Base-by-base conservation (phyloP, 371 early-diverging fungal genomes). In the Lichtheimia ramosa region DNA sequence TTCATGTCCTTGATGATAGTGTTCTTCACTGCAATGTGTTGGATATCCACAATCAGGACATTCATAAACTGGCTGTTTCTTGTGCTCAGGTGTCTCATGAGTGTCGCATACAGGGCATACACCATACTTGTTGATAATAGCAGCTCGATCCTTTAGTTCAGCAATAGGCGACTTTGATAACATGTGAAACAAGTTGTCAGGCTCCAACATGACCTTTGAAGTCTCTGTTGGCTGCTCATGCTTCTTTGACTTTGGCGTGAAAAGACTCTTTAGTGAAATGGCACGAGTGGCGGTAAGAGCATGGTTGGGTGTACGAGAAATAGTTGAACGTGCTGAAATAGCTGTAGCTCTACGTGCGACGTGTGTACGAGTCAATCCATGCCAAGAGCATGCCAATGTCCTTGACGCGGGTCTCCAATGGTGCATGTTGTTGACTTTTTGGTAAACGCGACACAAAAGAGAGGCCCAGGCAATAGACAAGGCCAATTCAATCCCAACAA, bases 11-110 rank as follows among this genome's bases (percentile, higher is more conserved):
- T 72, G 66, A 34, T 77, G 60, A 80, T 90, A 90, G 71, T 93
- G 93, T 54, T 86, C 83, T 57, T 85, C 82, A 56, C 82, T 80
- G 68, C 93, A 93, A 64, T 93, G 93, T 7, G 93, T 93, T 43
- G 93, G 92, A 56, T 87, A 89, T 24, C 93, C 93, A 69, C 93
- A 93, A 50, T 88, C 87, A 13, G 92, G 89, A 65, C 93, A 93
- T 65, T 89, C 90, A 58, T 76, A 89, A 16, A 57, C 68, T 15
- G 91, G 89, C 21, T 72, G 64, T 42, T 74, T 55, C 42, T 64
- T 64, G 25, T 71, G 67, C 59, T 70, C 76, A 58, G 73, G 55
- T 34, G 51, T 40, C 21, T 67, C 66, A 41, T 82, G 74, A 6
- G 73, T 72, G 51, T 86, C 85, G 66, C 93, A 92, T 2, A 85